These are phyloP conservation scores for Fusarium piperis DNA, from an alignment of 2,329 filamentous ascomycete species.

Conservation along the genomic window DNA sequence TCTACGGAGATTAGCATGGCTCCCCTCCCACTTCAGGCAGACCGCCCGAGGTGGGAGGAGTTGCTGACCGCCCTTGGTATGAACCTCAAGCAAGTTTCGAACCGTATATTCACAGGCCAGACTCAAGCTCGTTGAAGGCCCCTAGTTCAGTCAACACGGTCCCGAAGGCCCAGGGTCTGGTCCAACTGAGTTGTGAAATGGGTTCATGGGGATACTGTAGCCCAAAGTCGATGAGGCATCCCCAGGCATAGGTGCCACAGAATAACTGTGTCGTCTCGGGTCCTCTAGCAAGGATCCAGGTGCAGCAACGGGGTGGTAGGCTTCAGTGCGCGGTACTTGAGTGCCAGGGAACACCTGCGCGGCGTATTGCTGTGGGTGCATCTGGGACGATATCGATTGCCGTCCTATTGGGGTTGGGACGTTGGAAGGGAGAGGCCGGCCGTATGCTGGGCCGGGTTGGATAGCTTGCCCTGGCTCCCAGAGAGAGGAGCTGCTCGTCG, in stretches of 20 bases:
- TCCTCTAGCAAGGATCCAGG: constrained; percentile 39
- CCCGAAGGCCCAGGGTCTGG: constrained; percentile 32
- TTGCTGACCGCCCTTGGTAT: neutral
- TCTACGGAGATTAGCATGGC: neutral
- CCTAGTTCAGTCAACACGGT: constrained; percentile 35
- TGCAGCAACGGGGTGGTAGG: constrained; percentile 29
- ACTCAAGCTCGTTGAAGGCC: constrained; percentile 9
- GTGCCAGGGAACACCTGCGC: constrained; percentile 33
- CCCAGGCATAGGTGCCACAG: constrained; percentile 30
- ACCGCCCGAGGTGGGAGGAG: neutral
- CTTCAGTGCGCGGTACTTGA: constrained; percentile 35
- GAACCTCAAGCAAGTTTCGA: neutral
- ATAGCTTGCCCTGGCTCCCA: constrained; percentile 46
- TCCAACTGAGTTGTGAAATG: constrained; percentile 33
- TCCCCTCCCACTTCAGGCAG: neutral
- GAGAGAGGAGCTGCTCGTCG: constrained; percentile 45
- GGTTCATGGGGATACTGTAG: constrained; percentile 40
- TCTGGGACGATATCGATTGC: constrained; percentile 34
- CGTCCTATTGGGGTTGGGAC: constrained; percentile 34
- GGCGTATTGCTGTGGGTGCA: constrained; percentile 37
- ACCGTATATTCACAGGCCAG: neutral
- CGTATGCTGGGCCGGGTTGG: constrained; percentile 38
- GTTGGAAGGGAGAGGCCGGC: constrained; percentile 40
- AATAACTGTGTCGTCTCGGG: constrained; percentile 39
- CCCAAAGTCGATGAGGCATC: constrained; percentile 36